phyloP scores from a whole-genome alignment of 2,329 filamentous ascomycete species.

The Trichoderma guizhouense region DNA sequence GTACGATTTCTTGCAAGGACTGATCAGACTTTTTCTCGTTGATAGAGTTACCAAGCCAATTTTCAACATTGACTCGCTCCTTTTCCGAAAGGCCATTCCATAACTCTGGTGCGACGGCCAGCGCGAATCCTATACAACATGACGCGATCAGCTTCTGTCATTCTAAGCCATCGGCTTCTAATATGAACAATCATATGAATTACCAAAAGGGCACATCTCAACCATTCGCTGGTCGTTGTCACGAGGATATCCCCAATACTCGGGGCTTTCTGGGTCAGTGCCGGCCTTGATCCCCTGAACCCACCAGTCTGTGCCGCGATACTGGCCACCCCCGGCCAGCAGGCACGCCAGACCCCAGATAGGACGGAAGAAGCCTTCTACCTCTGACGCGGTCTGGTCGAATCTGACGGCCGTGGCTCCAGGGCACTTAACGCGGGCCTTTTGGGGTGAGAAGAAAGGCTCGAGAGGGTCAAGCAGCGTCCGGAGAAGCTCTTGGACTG shows the following conservation, averaged over 20 bases:
- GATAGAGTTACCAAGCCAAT: slow-evolving; percentile 70
- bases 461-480: slow-evolving; percentile 68
- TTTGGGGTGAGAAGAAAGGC: slow-evolving; percentile 58
- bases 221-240: slow-evolving; percentile 68
- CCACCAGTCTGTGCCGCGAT: slow-evolving; percentile 55
- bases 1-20: not conserved
- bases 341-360: slow-evolving; percentile 72
- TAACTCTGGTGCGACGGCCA: slow-evolving; percentile 64
- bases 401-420: slow-evolving; percentile 73
- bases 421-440: slow-evolving; percentile 42
- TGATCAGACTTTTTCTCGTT: slow-evolving; percentile 66
- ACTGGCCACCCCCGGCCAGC: slow-evolving; percentile 64
- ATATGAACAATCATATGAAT: not conserved
- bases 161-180: not conserved
- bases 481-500: slow-evolving; percentile 53
- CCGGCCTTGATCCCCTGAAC: slow-evolving; percentile 67
- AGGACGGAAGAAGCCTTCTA: slow-evolving; percentile 72
- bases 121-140: slow-evolving; percentile 53
- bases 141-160: not conserved
- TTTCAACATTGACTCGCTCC: slow-evolving; percentile 64
- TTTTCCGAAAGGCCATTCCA: slow-evolving; percentile 63
- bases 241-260: slow-evolving; percentile 74
- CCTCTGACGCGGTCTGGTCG: slow-evolving; percentile 71
- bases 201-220: slow-evolving; percentile 73
- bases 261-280: slow-evolving; percentile 64